Conservation (phyloP, 2,329 filamentous ascomycete species). For the Penicillium olsonii region DNA sequence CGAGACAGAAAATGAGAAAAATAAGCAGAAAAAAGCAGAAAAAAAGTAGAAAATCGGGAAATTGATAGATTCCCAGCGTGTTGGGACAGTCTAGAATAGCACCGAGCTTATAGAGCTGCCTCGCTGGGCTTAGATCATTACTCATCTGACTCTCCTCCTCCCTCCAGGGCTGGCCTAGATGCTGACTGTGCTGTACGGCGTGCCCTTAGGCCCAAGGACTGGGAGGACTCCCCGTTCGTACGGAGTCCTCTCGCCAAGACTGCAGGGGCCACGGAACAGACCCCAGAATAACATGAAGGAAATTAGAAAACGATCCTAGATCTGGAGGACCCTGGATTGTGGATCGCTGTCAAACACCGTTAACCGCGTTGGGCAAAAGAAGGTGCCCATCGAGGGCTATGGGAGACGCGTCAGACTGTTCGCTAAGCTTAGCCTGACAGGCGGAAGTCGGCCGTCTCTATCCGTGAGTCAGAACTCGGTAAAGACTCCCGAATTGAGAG, state of each 20-base stretch:
- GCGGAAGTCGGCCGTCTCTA: constrained; percentile 18
- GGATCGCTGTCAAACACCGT: constrained; percentile 24
- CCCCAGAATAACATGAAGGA: constrained; percentile 1
- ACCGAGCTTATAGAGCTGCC: constrained; percentile 22
- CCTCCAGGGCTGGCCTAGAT: neutral
- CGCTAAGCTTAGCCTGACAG: constrained; percentile 7
- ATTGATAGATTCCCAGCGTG: neutral
- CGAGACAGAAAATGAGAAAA: neutral
- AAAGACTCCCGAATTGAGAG: constrained; percentile 22
- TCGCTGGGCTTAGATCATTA: constrained; percentile 18
- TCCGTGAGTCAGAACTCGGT: constrained; percentile 22
- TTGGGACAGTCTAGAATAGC: constrained; percentile 19
- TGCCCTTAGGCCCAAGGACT: too few species aligned
- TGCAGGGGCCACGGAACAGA: constrained; percentile 1
- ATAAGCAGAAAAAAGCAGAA: neutral
- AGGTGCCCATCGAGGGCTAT: constrained; percentile 13
- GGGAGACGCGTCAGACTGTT: neutral
- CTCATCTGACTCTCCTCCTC: neutral
- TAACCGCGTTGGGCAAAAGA: constrained; percentile 19
- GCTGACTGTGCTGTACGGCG: neutral
- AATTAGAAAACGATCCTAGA: constrained; percentile 3
- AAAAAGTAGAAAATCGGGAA: neutral
- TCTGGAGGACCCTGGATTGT: constrained; percentile 22
- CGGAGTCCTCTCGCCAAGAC: too few species aligned
- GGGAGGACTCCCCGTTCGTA: too few species aligned